phyloP scores from a whole-genome alignment of 75 land plant species.

The Cunninghamia lanceolata region DNA sequence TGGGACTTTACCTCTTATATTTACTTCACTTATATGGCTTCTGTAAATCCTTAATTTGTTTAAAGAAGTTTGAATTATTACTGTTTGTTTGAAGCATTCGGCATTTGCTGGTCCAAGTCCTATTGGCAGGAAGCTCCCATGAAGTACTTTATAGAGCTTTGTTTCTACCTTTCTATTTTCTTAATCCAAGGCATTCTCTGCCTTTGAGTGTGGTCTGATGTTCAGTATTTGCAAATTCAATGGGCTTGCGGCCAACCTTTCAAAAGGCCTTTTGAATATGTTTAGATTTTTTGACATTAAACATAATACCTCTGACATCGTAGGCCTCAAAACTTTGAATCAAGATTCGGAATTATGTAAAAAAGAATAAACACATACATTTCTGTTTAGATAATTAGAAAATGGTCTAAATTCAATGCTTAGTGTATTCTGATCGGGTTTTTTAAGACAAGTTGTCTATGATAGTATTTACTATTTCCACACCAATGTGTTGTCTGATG shows the following conservation, averaged over 20 bases:
- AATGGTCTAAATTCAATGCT: not conserved
- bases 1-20: not conserved
- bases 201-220: not conserved
- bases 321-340: not conserved
- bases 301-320: not conserved
- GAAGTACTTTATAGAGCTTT: not conserved
- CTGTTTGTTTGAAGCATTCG: not conserved
- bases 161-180: not conserved
- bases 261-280: not conserved
- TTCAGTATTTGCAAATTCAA: not conserved
- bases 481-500: not conserved
- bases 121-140: not conserved
- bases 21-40: not conserved
- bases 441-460: not conserved
- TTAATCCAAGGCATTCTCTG: not conserved
- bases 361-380: not conserved
- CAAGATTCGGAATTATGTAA: not conserved
- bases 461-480: not conserved
- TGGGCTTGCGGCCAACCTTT: not conserved
- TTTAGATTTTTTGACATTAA: not conserved
- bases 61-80: not conserved
- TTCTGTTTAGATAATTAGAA: not conserved
- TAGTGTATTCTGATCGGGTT: not conserved
- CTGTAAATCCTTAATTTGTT: not conserved
- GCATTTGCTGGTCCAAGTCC: not conserved